These are phyloP conservation scores for Cyanodermella asteris DNA, from an alignment of 2,329 filamentous ascomycete species.

Conservation along the genomic window DNA sequence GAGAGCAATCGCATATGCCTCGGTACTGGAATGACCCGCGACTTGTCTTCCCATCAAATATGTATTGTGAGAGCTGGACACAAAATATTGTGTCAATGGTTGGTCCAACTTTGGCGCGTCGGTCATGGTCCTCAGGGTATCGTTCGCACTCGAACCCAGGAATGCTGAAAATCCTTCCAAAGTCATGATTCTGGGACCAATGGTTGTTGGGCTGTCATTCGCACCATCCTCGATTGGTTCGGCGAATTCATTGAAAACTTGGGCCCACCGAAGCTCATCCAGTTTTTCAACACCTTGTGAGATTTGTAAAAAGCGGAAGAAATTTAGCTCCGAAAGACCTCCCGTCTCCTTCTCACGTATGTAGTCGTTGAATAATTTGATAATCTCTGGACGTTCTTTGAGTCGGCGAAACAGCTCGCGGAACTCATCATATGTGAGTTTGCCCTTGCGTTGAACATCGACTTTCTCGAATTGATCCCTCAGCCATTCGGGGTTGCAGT, in stretches of 20 bases:
- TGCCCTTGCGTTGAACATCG: conserved; percentile 42
- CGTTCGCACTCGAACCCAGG: conserved; percentile 52
- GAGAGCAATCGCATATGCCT: conserved; percentile 80
- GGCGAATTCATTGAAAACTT: too few species aligned
- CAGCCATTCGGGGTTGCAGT: conserved; percentile 56
- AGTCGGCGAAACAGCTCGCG: conserved; percentile 61
- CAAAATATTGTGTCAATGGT: conserved; percentile 90
- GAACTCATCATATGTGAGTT: conserved; percentile 61
- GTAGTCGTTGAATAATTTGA: conserved; percentile 47
- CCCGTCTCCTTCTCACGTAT: too few species aligned
- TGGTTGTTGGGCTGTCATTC: conserved; percentile 23
- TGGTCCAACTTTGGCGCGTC: conserved; percentile 46
- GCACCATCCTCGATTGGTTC: too few species aligned
- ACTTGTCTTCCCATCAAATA: conserved; percentile 86
- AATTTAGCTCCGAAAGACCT: too few species aligned
- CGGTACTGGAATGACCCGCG: conserved; percentile 71
- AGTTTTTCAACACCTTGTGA: conserved; percentile 58
- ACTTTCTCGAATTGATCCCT: conserved; percentile 52
- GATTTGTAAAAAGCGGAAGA: conserved; percentile 51
- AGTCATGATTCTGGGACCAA: too few species aligned
- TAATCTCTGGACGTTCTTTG: conserved; percentile 66
- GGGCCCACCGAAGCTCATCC: too few species aligned
- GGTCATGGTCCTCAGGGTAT: conserved; percentile 39
- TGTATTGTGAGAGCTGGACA: conserved; percentile 96
- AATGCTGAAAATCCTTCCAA: conserved; percentile 60